phyloP scores from a whole-genome alignment of 495 filamentous ascomycete species.

The Talaromyces proteolyticus region DNA sequence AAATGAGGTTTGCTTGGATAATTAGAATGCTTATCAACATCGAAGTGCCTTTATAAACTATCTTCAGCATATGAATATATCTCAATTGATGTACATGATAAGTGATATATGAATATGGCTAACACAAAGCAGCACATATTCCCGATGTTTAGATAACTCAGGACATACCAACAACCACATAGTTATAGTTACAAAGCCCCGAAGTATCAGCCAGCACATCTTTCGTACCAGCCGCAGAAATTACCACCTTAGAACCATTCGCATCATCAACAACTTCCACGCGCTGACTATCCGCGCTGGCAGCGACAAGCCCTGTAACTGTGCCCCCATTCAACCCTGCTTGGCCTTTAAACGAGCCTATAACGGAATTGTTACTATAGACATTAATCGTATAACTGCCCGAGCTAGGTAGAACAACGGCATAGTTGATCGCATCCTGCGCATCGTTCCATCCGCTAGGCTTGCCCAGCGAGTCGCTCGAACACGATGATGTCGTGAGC shows the following conservation, averaged over 20 bases:
- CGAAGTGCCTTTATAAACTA: no score
- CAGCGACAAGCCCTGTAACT: slow-evolving; percentile 1
- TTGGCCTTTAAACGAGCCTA: background rate
- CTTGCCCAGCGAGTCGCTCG: background rate
- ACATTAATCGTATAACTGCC: slow-evolving; percentile 6
- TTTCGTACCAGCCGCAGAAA: slow-evolving; percentile 5
- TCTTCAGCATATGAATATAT: no score
- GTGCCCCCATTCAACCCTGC: slow-evolving; percentile 10
- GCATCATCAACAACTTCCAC: slow-evolving; percentile 9
- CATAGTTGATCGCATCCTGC: slow-evolving; percentile 13
- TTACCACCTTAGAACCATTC: slow-evolving; percentile 1
- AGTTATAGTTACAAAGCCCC: slow-evolving; percentile 15
- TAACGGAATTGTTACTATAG: slow-evolving; percentile 5
- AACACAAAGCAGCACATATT: background rate
- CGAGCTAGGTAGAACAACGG: slow-evolving; percentile 5
- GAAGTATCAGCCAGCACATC: slow-evolving; percentile 3
- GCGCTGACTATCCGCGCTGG: slow-evolving; percentile 7
- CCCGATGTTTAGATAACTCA: background rate
- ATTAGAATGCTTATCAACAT: no score
- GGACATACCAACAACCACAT: slow-evolving; percentile 11
- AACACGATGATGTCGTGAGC: slow-evolving; percentile 8
- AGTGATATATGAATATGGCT: background rate
- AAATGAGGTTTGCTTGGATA: no score
- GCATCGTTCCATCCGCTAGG: background rate
- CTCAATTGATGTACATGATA: background rate